Conservation (phyloP, 306 rosid species). For the Trifolium dubium region DNA sequence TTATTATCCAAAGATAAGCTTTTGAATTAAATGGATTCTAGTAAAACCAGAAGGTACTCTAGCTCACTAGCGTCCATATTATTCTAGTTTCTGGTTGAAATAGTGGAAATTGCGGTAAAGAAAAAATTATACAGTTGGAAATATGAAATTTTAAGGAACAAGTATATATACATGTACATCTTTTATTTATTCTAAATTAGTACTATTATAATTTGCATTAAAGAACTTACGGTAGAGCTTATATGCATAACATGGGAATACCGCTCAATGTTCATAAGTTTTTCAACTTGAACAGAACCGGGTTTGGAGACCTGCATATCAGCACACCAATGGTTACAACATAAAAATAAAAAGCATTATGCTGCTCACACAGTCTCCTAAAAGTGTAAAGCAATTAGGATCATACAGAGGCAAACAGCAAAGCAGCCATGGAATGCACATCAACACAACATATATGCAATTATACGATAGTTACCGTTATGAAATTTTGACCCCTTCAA, state of each 20-base stretch:
- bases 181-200: slow-evolving; percentile 1
- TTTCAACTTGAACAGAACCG: slow-evolving; percentile 89
- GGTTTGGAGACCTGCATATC: slow-evolving; percentile 82
- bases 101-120: slow-evolving; percentile 4
- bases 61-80: slow-evolving; percentile 18
- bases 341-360: slow-evolving; percentile 24
- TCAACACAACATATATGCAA: slow-evolving; percentile 13
- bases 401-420: slow-evolving; percentile 10
- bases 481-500: slow-evolving; percentile 12
- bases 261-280: slow-evolving; percentile 88
- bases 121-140: not conserved
- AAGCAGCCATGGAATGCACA: slow-evolving; percentile 10
- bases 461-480: slow-evolving; percentile 1
- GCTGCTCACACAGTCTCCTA: slow-evolving; percentile 21
- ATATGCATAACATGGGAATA: slow-evolving; percentile 99
- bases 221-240: slow-evolving; percentile 88
- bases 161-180: not conserved
- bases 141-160: not conserved
- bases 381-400: slow-evolving; percentile 19
- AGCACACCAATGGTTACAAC: slow-evolving; percentile 17
- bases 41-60: slow-evolving; percentile 31
- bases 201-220: not conserved
- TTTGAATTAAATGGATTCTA: slow-evolving; percentile 25
- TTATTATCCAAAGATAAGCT: slow-evolving; percentile 20
- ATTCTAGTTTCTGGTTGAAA: slow-evolving; percentile 9